Evolutionary conservation across 2,329 filamentous ascomycete genomes (phyloP).

Genomic region (Thermoascus crustaceus): DNA sequence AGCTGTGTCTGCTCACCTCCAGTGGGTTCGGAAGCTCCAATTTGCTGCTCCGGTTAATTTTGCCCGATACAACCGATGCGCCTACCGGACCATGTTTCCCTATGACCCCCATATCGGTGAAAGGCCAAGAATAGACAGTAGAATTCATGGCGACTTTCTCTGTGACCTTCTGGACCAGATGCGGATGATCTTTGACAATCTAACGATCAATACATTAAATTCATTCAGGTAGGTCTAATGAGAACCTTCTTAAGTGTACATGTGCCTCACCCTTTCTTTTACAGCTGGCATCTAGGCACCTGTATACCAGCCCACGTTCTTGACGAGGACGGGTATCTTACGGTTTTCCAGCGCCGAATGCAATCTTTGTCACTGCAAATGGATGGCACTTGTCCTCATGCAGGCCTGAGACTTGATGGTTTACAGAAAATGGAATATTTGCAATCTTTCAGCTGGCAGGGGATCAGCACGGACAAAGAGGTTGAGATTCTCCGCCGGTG

Average conservation of each 20-base stretch:
- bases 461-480: too few relatives aligned
- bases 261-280: neutral
- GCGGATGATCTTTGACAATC: neutral
- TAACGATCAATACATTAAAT: too few relatives aligned
- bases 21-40: neutral
- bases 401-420: neutral
- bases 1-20: slow-evolving; percentile 1
- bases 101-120: too few relatives aligned
- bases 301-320: slow-evolving; percentile 1
- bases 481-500: too few relatives aligned
- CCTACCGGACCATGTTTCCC: neutral
- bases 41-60: neutral
- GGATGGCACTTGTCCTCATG: neutral
- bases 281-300: slow-evolving; percentile 1
- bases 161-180: slow-evolving; percentile 1
- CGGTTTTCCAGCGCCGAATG: neutral
- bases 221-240: too few relatives aligned
- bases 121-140: too few relatives aligned
- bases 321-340: neutral
- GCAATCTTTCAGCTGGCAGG: too few relatives aligned
- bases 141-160: neutral
- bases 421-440: neutral
- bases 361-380: neutral
- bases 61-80: neutral
- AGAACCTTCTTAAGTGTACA: neutral